phyloP scores from a whole-genome alignment of 2,329 filamentous ascomycete species.

The Botrytis fabae region DNA sequence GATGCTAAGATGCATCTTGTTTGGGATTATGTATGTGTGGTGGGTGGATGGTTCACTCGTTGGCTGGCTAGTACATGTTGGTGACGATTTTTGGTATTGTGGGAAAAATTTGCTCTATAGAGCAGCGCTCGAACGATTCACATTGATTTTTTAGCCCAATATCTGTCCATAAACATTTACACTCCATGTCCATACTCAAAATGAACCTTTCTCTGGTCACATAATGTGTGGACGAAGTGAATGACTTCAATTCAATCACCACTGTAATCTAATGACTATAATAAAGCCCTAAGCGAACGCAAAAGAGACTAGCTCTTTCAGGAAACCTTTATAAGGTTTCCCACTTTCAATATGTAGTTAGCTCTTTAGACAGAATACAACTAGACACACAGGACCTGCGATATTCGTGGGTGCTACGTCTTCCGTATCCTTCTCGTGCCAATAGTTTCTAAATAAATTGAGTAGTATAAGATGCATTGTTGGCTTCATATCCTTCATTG shows the following conservation, averaged over 20 bases:
- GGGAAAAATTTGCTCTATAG: not conserved
- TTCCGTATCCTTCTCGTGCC: no score
- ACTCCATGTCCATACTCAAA: no score
- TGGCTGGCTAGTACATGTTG: not conserved
- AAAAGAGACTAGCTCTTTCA: no score
- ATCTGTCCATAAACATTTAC: not conserved
- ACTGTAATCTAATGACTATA: no score
- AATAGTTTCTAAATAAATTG: slow-evolving; percentile 9
- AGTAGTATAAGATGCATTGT: slow-evolving; percentile 21
- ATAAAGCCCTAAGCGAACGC: no score
- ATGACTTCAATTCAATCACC: no score
- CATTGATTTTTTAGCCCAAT: not conserved
- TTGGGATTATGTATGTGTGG: not conserved
- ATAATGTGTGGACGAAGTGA: not conserved
- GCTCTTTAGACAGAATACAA: no score
- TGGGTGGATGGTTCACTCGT: not conserved
- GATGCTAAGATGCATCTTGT: not conserved
- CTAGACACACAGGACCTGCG: no score
- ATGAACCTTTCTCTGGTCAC: no score
- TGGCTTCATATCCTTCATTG: slow-evolving; percentile 10
- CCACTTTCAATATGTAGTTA: no score
- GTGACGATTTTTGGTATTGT: not conserved
- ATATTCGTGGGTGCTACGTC: no score
- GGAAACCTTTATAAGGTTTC: no score
- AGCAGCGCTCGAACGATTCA: not conserved